Evolutionary conservation across 192 early-diverging fungal genomes (phyloP), one percentile per base, ranked within the genome.

Genomic region (Allomyces arbusculus): DNA sequence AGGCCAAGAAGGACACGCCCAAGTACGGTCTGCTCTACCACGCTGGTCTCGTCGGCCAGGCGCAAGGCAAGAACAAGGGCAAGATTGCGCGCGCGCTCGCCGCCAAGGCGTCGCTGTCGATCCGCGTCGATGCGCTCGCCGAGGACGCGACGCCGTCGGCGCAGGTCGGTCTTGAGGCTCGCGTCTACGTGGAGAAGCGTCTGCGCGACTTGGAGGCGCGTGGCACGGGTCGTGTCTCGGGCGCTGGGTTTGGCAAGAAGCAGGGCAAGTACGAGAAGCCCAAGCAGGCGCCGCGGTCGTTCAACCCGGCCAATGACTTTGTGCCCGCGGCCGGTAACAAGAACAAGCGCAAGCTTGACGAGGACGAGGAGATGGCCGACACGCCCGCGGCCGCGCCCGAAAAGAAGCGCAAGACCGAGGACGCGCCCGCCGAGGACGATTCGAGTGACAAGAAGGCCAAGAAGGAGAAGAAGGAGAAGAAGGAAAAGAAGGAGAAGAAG

Each of bases 1-100:
- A 99, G 86, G 88, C 91, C 73, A 99, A 99, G 80, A 88, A 91
- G 74, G 86, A 93, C 76, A 99, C 95, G 19, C 95, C 95, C 67
- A 96, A 99, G 78, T 99, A 95, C 74, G 95, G 95, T 74, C 80
- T 99, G 63, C 90, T 99, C 69, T 99, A 94, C 78, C 95, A 99
- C 74, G 91, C 95, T 45, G 91, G 90, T 22, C 83, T 99, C 62
- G 86, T 99, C 63, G 95, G 95, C 61, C 95, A 93, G 78, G 94
- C 94, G 62, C 85, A 87, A 4, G 86, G 91, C 72, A 98, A 95
- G 82, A 78, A 84, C 75, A 98, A 98, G 86, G 95, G 93, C 68
- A 98, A 98, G 87, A 89, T 98, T 71, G 95, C 95, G 8, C 88
- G 95, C 67, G 80, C 89, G 66, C 81, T 94, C 28, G 91, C 92